Evolutionary conservation across 202 grass and related monocot species (phyloP).

Genomic region (Setaria italica): DNA sequence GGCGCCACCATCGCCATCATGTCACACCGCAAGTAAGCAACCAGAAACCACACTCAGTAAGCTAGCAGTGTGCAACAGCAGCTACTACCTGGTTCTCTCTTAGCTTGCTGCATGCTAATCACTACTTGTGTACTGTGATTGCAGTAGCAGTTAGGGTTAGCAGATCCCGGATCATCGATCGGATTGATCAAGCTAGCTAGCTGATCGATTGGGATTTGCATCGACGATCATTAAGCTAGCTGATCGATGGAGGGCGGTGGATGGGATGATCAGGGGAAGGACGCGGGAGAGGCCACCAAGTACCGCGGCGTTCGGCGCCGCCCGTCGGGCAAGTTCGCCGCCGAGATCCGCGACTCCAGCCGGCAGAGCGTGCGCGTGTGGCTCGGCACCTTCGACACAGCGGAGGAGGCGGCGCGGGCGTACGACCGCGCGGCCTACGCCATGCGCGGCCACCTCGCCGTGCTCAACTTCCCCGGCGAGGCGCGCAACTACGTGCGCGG

Average conservation of each 20-base stretch:
- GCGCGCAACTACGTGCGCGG: constrained; percentile 48
- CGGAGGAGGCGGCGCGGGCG: constrained; percentile 69
- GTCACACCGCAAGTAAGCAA: neutral
- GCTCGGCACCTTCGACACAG: constrained; percentile 78
- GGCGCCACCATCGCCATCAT: constrained; percentile 8
- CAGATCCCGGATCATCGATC: too few relatives aligned
- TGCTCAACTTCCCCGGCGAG: constrained; percentile 80
- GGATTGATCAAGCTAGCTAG: neutral
- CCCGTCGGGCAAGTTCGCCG: constrained; percentile 74
- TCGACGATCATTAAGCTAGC: neutral
- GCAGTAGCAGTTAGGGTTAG: too few relatives aligned
- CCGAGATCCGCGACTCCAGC: constrained; percentile 83
- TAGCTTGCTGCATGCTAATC: too few relatives aligned
- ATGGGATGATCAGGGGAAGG: constrained; percentile 35
- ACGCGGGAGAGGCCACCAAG: constrained; percentile 38
- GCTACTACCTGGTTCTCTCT: too few relatives aligned
- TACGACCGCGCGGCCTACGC: constrained; percentile 76
- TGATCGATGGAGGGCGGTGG: constrained; percentile 9
- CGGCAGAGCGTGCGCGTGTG: constrained; percentile 61
- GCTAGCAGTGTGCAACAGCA: too few relatives aligned
- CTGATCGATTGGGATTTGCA: neutral
- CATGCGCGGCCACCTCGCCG: constrained; percentile 70
- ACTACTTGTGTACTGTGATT: too few relatives aligned
- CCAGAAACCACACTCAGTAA: neutral
- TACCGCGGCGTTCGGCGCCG: constrained; percentile 72